These are phyloP conservation scores for Phytomonas serpens DNA, from an alignment of 208 protist genomes.

Conservation along the genomic window DNA sequence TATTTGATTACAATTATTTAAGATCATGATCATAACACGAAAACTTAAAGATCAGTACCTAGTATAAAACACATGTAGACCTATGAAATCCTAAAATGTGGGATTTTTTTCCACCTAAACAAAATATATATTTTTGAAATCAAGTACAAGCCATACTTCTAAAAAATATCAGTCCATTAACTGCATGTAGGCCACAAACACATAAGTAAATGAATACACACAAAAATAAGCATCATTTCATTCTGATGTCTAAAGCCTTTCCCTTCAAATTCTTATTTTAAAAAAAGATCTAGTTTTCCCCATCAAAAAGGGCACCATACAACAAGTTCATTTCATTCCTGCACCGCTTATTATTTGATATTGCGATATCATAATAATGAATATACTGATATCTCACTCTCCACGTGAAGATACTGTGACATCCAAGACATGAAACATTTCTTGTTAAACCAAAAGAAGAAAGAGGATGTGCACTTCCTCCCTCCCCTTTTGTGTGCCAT, in stretches of 20 bases:
- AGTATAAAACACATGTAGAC: not conserved
- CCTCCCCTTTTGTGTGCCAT: not conserved
- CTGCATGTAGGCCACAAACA: not conserved
- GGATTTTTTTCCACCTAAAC: constrained; percentile 1
- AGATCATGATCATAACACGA: constrained; percentile 4
- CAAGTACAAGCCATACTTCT: not conserved
- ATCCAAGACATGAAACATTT: not conserved
- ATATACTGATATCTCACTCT: not conserved
- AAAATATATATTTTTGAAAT: constrained; percentile 1
- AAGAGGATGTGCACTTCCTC: not conserved
- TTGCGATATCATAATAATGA: not conserved
- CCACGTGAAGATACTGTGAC: not conserved
- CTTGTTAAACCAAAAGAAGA: constrained; percentile 10
- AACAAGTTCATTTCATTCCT: not conserved
- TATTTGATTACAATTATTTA: constrained; percentile 1
- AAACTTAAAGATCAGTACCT: constrained; percentile 10
- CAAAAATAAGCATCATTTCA: not conserved
- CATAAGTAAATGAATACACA: not conserved
- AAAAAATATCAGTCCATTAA: not conserved
- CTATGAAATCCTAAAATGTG: not conserved
- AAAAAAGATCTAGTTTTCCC: not conserved
- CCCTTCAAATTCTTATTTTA: not conserved
- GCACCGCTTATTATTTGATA: not conserved
- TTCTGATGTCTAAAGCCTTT: not conserved
- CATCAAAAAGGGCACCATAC: not conserved